Conservation (phyloP, 164 flowering plant species). For the Euptelea pleiosperma region DNA sequence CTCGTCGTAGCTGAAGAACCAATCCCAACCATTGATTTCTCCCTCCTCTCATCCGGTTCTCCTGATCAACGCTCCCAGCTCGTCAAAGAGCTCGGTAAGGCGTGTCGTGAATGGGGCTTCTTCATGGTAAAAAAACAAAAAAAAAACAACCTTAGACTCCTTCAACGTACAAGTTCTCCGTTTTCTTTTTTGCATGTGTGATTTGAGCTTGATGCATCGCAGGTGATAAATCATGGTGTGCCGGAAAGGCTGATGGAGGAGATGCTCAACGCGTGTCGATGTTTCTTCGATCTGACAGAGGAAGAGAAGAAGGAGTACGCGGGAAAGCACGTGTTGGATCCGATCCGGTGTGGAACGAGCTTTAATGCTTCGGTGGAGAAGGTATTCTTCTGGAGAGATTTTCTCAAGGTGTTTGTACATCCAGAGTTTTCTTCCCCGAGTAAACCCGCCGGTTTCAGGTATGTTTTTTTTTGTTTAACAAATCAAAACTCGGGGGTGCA, state of each 20-base stretch:
- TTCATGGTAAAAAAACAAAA: slow-evolving; percentile 43
- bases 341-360: slow-evolving; percentile 67
- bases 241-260: slow-evolving; percentile 39
- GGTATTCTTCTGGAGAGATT: slow-evolving; percentile 70
- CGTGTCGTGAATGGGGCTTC: slow-evolving; percentile 82
- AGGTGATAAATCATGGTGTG: slow-evolving; percentile 74
- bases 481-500: too few relatives aligned
- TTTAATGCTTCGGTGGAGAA: slow-evolving; percentile 44
- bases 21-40: slow-evolving; percentile 40
- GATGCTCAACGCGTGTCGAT: slow-evolving; percentile 30
- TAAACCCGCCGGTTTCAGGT: slow-evolving; percentile 56
- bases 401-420: slow-evolving; percentile 55
- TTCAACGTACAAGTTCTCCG: not conserved
- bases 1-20: slow-evolving; percentile 9
- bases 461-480: not conserved
- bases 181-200: not conserved
- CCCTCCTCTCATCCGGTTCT: slow-evolving; percentile 32
- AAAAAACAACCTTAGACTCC: too few relatives aligned
- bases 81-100: slow-evolving; percentile 44
- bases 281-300: slow-evolving; percentile 50
- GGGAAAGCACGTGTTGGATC: slow-evolving; percentile 42
- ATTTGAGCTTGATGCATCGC: not conserved
- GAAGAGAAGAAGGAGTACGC: slow-evolving; percentile 49
- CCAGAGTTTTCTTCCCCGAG: slow-evolving; percentile 55
- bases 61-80: slow-evolving; percentile 44